Conservation (phyloP, 2,329 filamentous ascomycete genomes). For the Emmonsia crescens region DNA sequence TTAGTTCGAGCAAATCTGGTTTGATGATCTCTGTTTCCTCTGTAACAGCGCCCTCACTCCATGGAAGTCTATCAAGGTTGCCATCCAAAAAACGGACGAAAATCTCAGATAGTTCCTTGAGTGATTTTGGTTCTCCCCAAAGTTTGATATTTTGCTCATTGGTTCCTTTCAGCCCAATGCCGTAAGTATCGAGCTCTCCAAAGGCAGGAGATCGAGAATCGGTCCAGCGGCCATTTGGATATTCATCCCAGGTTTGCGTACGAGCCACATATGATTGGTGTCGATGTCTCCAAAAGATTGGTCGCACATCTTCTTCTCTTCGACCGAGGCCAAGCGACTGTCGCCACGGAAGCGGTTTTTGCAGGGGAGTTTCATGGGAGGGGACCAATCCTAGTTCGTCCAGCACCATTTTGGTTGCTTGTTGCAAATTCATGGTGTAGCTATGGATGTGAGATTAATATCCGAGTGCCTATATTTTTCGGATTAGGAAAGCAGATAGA, state of each 20-base stretch:
- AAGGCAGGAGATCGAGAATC: slow-evolving; percentile 94
- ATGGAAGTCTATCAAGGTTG: slow-evolving; percentile 72
- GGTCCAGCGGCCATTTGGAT: slow-evolving; percentile 97
- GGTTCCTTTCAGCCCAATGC: slow-evolving; percentile 83
- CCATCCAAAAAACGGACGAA: slow-evolving; percentile 80
- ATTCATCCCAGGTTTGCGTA: slow-evolving; percentile 98
- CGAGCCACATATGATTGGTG: slow-evolving; percentile 92
- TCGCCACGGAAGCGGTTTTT: slow-evolving; percentile 91
- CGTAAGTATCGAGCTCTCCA: slow-evolving; percentile 88
- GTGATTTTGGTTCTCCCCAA: slow-evolving; percentile 74
- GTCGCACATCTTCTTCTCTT: slow-evolving; percentile 86
- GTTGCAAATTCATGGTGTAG: slow-evolving; percentile 98
- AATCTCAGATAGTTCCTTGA: slow-evolving; percentile 69
- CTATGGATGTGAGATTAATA: slow-evolving; percentile 19
- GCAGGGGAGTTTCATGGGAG: slow-evolving; percentile 62
- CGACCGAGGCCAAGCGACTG: slow-evolving; percentile 83
- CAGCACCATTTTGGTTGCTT: slow-evolving; percentile 85
- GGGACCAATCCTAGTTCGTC: slow-evolving; percentile 80
- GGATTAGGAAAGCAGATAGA: slow-evolving; percentile 4
- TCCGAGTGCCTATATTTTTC: neutral
- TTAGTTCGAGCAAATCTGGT: slow-evolving; percentile 66
- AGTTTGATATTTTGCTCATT: slow-evolving; percentile 93
- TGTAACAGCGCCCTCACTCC: slow-evolving; percentile 84
- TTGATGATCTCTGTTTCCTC: slow-evolving; percentile 71
- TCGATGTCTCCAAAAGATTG: slow-evolving; percentile 97